Base-by-base conservation (phyloP, 1,139 yeast species). In the Pichia sp. region DNA sequence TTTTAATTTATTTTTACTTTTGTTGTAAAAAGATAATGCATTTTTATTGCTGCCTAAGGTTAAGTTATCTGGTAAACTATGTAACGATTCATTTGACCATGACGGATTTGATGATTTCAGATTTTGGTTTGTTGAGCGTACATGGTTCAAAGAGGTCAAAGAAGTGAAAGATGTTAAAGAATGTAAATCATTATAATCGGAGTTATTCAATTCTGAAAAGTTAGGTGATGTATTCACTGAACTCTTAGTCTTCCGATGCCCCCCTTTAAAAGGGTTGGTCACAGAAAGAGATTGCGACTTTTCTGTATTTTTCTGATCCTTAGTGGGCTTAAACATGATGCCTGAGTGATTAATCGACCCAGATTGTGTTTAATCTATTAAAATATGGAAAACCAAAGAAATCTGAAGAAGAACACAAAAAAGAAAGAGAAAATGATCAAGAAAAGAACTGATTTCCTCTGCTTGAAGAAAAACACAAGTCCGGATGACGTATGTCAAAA, bases 1-100 rank as follows among this genome's bases (percentile, higher is more conserved):
- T n/a, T 42, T 42, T 2, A 31, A 25, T 14, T 44, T 16, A n/a
- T 42, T 42, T 9, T 42, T 31, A 2, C 30, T 33, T 28, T 44
- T 41, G 14, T 41, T 25, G 11, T 25, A 27, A 30, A 29, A 18
- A 13, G 28, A 39, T 38, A 19, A 38, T 6, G 25, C 1, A 19
- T 19, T 19, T 36, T 36, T 36, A 10, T 19, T 36, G 4, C 11
- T 36, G 9, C 25, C 25, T 11, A 19, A 14, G 9, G 3, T 18
- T 10, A 36, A 19, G 16, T 27, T 19, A 27, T 49, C 46, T 11
- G 55, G 53, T 19, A 50, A 19, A 50, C 53, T 53, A 34, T 53
- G 44, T 13, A 53, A 39, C 1, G 56, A 53, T 45, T 53, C 56
- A 13, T 11, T 36, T 5, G 51, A 27, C 44, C 48, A 42, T 18